Evolutionary conservation across 306 rosid species (phyloP), one percentile per base, ranked within the genome.

Genomic region (Dalbergia oliveri): DNA sequence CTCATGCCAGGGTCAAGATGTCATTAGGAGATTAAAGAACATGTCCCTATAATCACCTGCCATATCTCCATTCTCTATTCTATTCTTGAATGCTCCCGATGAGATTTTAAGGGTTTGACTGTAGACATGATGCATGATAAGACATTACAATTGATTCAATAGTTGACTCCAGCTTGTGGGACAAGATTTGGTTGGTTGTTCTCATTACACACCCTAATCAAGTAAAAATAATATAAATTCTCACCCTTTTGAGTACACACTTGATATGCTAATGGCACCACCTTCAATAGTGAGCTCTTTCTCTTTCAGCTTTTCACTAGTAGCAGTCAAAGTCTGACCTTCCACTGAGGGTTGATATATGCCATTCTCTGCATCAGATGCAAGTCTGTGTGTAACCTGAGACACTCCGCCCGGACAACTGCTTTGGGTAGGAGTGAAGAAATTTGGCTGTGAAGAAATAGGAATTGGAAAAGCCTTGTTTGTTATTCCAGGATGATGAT

Each of bases 201-300:
- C 31, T 26, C 31, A 26, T 26, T 26, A 26, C 49, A 33, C 18
- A 34, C 23, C 26, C 26, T 21, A 69, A 57, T 19, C 43, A 37
- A 72, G 56, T 66, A 44, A 50, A 56, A 43, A 35, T 41, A 31
- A 39, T 23, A 69, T 39, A 82, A 41, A 80, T 70, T 31, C 99
- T 89, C 81, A 92, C 99, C 98, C 93, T 86, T 93, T 90, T 69
- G 99, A 96, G 85, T 90, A 96, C 57, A 81, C 94, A 21, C 93
- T 96, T 33, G 99, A 93, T 84, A 96, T 85, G 93, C 91, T 91
- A 84, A 91, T 88, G 65, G 94, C 90, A 56, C 97, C 98, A 21
- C 92, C 96, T 87, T 96, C 98, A 82, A 91, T 84, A 11, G 89
- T 82, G 73, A 89, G 87, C 34, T 92, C 97, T 51, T 93, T 93